Evolutionary conservation across 306 rosid genomes (phyloP), one percentile per base, ranked within the genome.

Genomic region (Astragalus glycyphyllos): DNA sequence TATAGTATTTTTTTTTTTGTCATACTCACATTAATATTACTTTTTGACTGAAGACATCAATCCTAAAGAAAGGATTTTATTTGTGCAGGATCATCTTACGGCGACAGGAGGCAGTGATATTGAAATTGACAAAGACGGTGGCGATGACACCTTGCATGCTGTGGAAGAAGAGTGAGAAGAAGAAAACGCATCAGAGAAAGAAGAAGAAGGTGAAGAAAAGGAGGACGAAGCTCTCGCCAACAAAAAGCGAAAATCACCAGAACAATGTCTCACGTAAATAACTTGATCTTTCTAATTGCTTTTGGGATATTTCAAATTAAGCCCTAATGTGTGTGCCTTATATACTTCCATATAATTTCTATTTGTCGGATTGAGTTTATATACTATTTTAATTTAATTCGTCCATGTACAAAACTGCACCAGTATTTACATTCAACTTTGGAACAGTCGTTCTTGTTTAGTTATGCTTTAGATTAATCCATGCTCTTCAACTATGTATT

Each of bases 201-300:
- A 26, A 3, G 78, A 64, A 12, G 77, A 20, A 7, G 4, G 81
- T 77, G 40, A 84, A 86, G 90, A 86, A 41, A 87, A 78, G 9
- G 94, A 88, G 76, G 71, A 85, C 55, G 84, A 88, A 82, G 97
- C 93, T 59, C 90, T 83, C 0, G 90, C 96, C 6, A 78, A 78
- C 62, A 85, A 75, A 72, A 93, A 93, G 65, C 78, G 97, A 48
- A 90, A 90, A 80, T 68, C 86, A 17, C 81, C 50, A 34, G 72
- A 75, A 5, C 71, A 69, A 42, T 47, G 62, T 56, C 71, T 12
- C 15, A 20, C 71, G 95, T 88, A 76, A 40, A 20, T 26, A 75
- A 48, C 32, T 26, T 14, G 15, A 16, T 14, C 1, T 53, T 32
- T 26, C 11, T 41, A 7, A 15, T 76, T 29, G 38, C 17, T 68